phyloP scores from a whole-genome alignment of 495 filamentous ascomycete species.

The Neurospora sp. region DNA sequence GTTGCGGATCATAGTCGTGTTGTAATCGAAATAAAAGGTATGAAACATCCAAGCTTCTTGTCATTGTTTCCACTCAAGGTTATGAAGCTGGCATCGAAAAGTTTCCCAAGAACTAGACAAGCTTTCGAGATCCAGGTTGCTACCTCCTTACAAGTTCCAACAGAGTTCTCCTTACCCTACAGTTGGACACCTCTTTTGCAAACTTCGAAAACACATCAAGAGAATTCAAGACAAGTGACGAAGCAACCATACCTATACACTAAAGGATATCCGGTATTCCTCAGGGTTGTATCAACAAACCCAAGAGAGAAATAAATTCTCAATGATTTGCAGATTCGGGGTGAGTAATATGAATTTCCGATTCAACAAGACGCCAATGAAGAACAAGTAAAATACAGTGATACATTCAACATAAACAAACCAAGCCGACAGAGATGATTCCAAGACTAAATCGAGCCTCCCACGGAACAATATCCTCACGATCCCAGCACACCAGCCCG shows the following conservation, averaged over 20 bases:
- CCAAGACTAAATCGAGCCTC: not conserved
- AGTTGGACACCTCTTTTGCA: not conserved
- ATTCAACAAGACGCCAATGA: not conserved
- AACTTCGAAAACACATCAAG: not conserved
- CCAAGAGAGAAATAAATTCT: no score
- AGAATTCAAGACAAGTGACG: no score
- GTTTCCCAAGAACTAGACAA: not conserved
- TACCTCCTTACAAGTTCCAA: not conserved
- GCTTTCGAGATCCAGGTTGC: not conserved
- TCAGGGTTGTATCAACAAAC: no score
- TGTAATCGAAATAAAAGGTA: not conserved
- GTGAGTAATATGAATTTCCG: not conserved
- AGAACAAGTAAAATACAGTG: not conserved
- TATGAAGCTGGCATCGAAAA: not conserved
- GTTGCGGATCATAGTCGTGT: not conserved
- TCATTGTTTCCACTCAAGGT: not conserved
- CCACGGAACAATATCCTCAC: not conserved
- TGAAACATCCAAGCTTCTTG: not conserved
- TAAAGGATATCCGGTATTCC: no score
- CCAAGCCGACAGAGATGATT: not conserved
- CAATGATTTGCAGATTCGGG: not conserved
- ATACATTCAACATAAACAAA: not conserved
- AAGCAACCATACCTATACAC: no score
- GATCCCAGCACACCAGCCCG: constrained; percentile 34
- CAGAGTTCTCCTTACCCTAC: not conserved